phyloP scores from a whole-genome alignment of 805 yeast species.

The Helenozyma rhizophorensis region DNA sequence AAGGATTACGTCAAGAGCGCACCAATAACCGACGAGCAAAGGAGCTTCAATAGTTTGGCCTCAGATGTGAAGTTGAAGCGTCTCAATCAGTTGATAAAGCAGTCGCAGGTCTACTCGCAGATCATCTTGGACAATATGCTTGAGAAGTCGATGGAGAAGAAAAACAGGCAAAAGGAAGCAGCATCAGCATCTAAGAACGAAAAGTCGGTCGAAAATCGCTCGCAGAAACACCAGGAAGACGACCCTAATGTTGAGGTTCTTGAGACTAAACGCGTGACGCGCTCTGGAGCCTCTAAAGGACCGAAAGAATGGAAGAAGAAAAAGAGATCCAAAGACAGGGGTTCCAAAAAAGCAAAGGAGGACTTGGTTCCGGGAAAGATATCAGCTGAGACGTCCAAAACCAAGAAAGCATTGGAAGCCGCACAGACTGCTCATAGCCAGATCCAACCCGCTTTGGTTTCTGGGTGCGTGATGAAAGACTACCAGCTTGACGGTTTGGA shows the following conservation, averaged over 20 bases:
- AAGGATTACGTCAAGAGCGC: background rate
- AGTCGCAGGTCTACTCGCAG: conserved; percentile 81
- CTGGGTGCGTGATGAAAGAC: conserved; percentile 61
- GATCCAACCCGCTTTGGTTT: conserved; percentile 28
- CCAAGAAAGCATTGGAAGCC: conserved; percentile 21
- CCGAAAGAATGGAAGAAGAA: conserved; percentile 1
- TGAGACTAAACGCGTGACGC: no score
- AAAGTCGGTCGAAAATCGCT: conserved; percentile 12
- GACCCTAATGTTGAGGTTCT: background rate
- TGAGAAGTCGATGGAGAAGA: conserved; percentile 38
- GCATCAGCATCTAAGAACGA: conserved; percentile 12
- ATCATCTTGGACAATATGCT: conserved; percentile 78
- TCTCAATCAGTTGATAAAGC: conserved; percentile 71
- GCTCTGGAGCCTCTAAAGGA: background rate
- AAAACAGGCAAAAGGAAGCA: conserved; percentile 9
- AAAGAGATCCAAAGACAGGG: background rate
- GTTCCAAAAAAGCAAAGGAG: background rate
- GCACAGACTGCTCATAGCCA: conserved; percentile 22
- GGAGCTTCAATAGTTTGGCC: conserved; percentile 41
- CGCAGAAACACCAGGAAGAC: conserved; percentile 8
- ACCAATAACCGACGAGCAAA: conserved; percentile 24
- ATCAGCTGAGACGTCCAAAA: conserved; percentile 15
- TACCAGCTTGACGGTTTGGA: conserved; percentile 89
- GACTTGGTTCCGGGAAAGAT: conserved; percentile 1
- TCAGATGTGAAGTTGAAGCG: conserved; percentile 59